phyloP scores from a whole-genome alignment of 345 rosid species.

The Salix viminalis region DNA sequence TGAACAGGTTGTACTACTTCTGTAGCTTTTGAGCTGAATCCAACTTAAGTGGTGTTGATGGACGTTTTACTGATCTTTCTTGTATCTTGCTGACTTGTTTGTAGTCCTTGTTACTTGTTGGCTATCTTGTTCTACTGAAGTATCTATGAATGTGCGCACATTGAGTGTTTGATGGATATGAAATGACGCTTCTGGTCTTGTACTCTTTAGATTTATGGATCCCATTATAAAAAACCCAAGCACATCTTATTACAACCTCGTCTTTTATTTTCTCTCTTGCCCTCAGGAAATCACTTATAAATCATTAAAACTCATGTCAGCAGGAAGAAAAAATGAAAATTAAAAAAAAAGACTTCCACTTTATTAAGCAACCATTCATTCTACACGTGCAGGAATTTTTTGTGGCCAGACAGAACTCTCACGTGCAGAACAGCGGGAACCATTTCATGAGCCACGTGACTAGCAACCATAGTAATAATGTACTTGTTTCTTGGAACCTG shows the following conservation, averaged over 20 bases:
- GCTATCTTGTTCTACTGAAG: not conserved
- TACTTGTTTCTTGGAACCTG: not conserved
- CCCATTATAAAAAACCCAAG: too few relatives aligned
- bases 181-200: not conserved
- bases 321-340: too few relatives aligned
- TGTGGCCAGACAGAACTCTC: not conserved
- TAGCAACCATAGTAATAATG: not conserved
- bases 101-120: not conserved
- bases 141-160: not conserved
- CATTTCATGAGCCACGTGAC: not conserved
- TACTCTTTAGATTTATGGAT: not conserved
- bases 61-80: not conserved
- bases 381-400: not conserved
- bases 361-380: not conserved
- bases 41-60: not conserved
- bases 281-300: too few relatives aligned
- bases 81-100: not conserved
- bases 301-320: too few relatives aligned
- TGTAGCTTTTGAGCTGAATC: slow-evolving; percentile 5
- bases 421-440: slow-evolving; percentile 2
- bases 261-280: too few relatives aligned
- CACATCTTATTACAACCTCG: too few relatives aligned
- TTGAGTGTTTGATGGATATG: not conserved
- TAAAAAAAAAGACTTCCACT: too few relatives aligned
- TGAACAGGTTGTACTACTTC: slow-evolving; percentile 7